phyloP scores from a whole-genome alignment of 2,329 filamentous ascomycete species.

The Paecilomyces fulvus region DNA sequence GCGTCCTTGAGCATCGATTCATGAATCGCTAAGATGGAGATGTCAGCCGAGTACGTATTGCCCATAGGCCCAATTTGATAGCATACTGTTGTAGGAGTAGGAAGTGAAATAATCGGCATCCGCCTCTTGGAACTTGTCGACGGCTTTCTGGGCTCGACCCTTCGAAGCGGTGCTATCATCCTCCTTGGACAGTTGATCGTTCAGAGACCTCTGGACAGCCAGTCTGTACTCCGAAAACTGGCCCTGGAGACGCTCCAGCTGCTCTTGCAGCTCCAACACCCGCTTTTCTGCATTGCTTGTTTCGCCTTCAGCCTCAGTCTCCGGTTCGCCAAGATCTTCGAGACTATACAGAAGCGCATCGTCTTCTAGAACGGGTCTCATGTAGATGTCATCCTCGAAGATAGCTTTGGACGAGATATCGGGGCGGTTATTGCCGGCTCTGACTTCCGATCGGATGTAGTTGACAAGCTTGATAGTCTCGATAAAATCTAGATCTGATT shows the following conservation, averaged over 20 bases:
- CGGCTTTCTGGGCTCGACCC: slow-evolving; percentile 20
- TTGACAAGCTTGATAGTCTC: slow-evolving; percentile 68
- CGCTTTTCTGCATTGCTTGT: slow-evolving; percentile 34
- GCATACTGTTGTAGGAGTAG: slow-evolving; percentile 59
- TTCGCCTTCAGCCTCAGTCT: slow-evolving; percentile 9
- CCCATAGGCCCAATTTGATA: background rate
- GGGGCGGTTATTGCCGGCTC: slow-evolving; percentile 39
- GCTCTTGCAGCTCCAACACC: slow-evolving; percentile 52
- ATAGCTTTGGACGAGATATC: slow-evolving; percentile 52
- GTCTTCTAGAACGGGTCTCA: slow-evolving; percentile 79
- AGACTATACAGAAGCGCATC: slow-evolving; percentile 82
- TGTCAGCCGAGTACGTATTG: background rate
- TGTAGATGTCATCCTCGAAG: slow-evolving; percentile 69
- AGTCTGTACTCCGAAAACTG: slow-evolving; percentile 59
- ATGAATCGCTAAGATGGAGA: slow-evolving; percentile 61
- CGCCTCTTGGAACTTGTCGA: slow-evolving; percentile 38
- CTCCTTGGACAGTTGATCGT: slow-evolving; percentile 55
- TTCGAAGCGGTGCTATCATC: slow-evolving; percentile 26
- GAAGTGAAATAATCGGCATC: slow-evolving; percentile 57
- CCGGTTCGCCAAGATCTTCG: slow-evolving; percentile 58
- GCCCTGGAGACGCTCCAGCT: slow-evolving; percentile 50
- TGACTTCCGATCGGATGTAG: slow-evolving; percentile 46
- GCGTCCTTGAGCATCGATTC: slow-evolving; percentile 92
- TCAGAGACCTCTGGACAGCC: slow-evolving; percentile 58
- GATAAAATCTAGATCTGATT: slow-evolving; percentile 59